phyloP scores from a whole-genome alignment of 371 early-diverging fungal genomes.

The Sporodiniella umbellata region DNA sequence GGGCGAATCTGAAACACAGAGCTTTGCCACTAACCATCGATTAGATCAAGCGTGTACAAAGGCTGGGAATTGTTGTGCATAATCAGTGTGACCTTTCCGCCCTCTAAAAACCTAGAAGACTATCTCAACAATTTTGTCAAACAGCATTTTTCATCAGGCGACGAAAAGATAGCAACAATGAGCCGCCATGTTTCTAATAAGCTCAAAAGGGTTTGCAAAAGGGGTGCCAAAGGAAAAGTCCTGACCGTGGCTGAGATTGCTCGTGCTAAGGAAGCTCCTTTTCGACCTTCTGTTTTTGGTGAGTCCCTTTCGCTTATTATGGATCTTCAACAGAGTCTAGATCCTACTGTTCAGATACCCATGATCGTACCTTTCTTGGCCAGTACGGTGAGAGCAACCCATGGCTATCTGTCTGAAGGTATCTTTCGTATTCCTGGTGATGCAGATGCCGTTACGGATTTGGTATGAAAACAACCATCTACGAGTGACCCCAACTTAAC shows the following conservation, averaged over 20 bases:
- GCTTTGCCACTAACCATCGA: background rate
- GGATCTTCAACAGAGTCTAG: slow-evolving; percentile 56
- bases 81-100: slow-evolving; percentile 82
- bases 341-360: slow-evolving; percentile 55
- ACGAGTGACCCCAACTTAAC: background rate
- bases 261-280: slow-evolving; percentile 84
- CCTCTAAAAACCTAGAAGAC: slow-evolving; percentile 84
- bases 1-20: too few relatives aligned
- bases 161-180: slow-evolving; percentile 51
- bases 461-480: slow-evolving; percentile 42
- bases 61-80: slow-evolving; percentile 91
- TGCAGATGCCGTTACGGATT: slow-evolving; percentile 77
- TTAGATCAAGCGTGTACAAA: slow-evolving; percentile 62
- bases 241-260: slow-evolving; percentile 78
- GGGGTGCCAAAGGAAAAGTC: slow-evolving; percentile 81
- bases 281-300: slow-evolving; percentile 87
- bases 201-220: slow-evolving; percentile 67
- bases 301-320: slow-evolving; percentile 85
- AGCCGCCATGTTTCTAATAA: slow-evolving; percentile 60
- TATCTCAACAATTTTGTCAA: slow-evolving; percentile 80
- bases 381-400: slow-evolving; percentile 68
- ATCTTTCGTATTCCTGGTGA: slow-evolving; percentile 97
- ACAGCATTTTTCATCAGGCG: slow-evolving; percentile 52
- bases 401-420: slow-evolving; percentile 85
- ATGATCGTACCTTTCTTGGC: slow-evolving; percentile 80